Evolutionary conservation across 1,139 yeast genomes (phyloP), one percentile per base, ranked within the genome.

Genomic region (Sugiyamaella sp.): DNA sequence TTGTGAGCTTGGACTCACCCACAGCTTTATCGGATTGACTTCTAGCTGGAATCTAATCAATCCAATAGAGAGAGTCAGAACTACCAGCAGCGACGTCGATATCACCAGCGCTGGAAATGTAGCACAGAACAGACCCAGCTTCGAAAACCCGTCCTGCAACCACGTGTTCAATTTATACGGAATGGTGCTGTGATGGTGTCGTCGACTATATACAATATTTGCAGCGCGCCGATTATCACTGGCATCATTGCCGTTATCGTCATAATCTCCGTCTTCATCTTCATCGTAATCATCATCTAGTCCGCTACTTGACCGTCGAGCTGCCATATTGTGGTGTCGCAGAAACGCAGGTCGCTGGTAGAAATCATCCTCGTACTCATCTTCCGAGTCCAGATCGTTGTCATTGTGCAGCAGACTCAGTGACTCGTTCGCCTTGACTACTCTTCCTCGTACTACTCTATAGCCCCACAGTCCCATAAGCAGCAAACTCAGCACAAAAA

Each of bases 1-100:
- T 4, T 80, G 81, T n/a, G 95, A 88, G 20, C 73, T 66, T 1
- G 95, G 85, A 61, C 95, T 85, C 0, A 93, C 98, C 99, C 99
- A 93, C 38, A 93, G 73, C 58, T 84, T 81, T 1, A 87, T 80
- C 0, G 98, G 98, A 61, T 86, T 76, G 1, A 84, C 84, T 66
- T 91, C 98, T 29, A 91, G 74, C 41, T 81, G 71, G 56, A 85
- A 74, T 47, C 72, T 71, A 6, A 71, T 60, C 48, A 85, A 71
- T 5, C 91, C 89, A 0, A 79, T 63, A 0, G 88, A 78, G 29
- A 85, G 69, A 1, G 79, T 44, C 0, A 75, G 60, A 0, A 84
- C 75, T 0, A 81, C 49, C 0, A 78, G 29, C 1, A 83, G 57
- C 2, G 86, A 71, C 0, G 72, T 39, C 0, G 76, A 68, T 19